Conservation (phyloP, 108 stramenopile genomes). For the Seminavis robusta region DNA sequence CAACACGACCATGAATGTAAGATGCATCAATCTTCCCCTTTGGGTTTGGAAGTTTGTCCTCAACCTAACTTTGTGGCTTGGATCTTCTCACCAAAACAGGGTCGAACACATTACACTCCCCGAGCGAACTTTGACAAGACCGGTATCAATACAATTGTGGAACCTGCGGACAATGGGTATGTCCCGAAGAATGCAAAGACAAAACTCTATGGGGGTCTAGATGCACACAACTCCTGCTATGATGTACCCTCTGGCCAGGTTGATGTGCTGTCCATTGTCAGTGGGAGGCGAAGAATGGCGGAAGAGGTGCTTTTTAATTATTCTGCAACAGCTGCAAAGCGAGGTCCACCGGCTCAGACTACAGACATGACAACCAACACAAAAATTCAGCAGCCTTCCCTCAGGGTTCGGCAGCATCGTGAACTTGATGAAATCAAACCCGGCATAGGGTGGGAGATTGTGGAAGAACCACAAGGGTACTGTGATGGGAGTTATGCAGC, state of each 20-base stretch:
- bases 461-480: conserved; percentile 46
- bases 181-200: conserved; percentile 32
- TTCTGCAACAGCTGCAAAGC: too few relatives aligned
- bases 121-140: conserved; percentile 61
- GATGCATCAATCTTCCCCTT: not conserved
- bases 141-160: conserved; percentile 43
- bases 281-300: conserved; percentile 17
- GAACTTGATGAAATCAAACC: conserved; percentile 44
- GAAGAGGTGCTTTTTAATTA: too few relatives aligned
- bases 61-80: not conserved
- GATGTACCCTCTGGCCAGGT: conserved; percentile 48
- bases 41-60: not conserved
- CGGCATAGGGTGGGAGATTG: conserved; percentile 67
- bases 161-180: conserved; percentile 36
- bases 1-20: conserved; percentile 25
- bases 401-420: too few relatives aligned
- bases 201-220: conserved; percentile 55
- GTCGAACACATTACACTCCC: conserved; percentile 67
- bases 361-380: too few relatives aligned
- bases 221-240: conserved; percentile 41
- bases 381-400: too few relatives aligned
- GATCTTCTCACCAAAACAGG: conserved; percentile 7
- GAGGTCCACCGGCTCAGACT: too few relatives aligned
- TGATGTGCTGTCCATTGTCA: conserved; percentile 57
- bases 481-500: conserved; percentile 72